These are phyloP conservation scores for Takakia lepidozioides DNA, from an alignment of 225 moss, liverwort and hornwort species.

Conservation along the genomic window DNA sequence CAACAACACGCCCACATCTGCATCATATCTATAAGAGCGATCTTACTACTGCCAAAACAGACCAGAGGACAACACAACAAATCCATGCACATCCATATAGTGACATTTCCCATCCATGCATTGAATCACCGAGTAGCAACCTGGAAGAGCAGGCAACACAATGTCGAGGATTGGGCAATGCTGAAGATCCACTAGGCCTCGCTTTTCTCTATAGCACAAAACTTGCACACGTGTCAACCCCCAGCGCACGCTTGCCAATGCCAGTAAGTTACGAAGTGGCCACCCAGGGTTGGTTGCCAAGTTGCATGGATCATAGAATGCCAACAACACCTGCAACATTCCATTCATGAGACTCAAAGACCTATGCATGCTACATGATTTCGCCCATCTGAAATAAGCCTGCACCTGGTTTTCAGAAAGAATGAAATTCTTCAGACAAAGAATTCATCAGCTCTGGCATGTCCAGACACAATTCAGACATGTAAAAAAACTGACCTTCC, in stretches of 20 bases:
- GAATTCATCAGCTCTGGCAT: too few species aligned
- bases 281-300: constrained; percentile 83
- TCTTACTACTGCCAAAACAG: too few species aligned
- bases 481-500: constrained; percentile 47
- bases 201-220: constrained; percentile 81
- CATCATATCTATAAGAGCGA: too few species aligned
- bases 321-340: constrained; percentile 54
- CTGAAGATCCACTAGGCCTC: constrained; percentile 74
- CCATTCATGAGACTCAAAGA: too few species aligned
- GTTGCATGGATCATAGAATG: constrained; percentile 92
- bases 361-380: too few species aligned
- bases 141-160: constrained; percentile 55
- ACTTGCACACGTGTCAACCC: constrained; percentile 64
- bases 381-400: too few species aligned
- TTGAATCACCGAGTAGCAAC: constrained; percentile 20
- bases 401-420: too few species aligned
- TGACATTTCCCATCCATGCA: not conserved
- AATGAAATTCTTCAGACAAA: too few species aligned
- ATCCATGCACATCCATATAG: not conserved
- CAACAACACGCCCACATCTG: too few species aligned
- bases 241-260: constrained; percentile 77
- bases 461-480: too few species aligned
- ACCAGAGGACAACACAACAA: too few species aligned
- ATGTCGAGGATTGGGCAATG: constrained; percentile 68
- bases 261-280: constrained; percentile 93